A percentile compares a stretch with the other conserved stretches of the same genome.
These are phyloP conservation scores for Psophocarpus tetragonolobus DNA, from an alignment of 306 rosid genomes.

Conservation along the genomic window DNA sequence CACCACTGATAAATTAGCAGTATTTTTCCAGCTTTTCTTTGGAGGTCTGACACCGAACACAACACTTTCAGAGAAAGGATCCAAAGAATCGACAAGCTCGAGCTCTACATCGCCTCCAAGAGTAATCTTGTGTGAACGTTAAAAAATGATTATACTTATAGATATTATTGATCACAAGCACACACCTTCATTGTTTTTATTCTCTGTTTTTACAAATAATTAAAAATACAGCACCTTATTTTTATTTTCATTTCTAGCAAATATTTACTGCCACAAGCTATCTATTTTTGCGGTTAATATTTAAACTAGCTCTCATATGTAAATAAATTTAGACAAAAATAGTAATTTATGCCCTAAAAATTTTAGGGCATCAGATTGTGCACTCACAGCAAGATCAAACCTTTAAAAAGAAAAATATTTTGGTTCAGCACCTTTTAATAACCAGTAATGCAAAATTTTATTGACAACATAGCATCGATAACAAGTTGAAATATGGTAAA, in stretches of 20 bases:
- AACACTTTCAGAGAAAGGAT: conserved; percentile 98
- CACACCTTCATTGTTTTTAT: too few relatives aligned
- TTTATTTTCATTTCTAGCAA: too few relatives aligned
- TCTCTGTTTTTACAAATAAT: too few relatives aligned
- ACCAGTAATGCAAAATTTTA: background rate
- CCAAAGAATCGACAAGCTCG: conserved; percentile 94
- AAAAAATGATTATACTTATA: background rate
- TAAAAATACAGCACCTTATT: too few relatives aligned
- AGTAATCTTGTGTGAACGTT: conserved; percentile 76
- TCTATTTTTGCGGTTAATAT: background rate
- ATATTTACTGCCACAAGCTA: background rate
- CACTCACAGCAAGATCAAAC: background rate
- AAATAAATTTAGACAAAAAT: background rate
- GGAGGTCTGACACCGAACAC: conserved; percentile 98
- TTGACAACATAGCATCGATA: background rate
- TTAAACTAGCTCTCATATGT: background rate
- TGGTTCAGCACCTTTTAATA: background rate
- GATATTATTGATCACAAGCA: background rate
- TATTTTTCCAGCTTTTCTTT: conserved; percentile 98
- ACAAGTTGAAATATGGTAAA: background rate
- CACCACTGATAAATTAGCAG: conserved; percentile 96
- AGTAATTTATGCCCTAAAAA: background rate
- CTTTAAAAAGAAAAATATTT: background rate
- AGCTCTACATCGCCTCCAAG: conserved; percentile 99
- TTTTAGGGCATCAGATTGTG: background rate